These are phyloP conservation scores for Malbranchea cinnamomea DNA, from an alignment of 2,329 filamentous ascomycete species.

Conservation along the genomic window DNA sequence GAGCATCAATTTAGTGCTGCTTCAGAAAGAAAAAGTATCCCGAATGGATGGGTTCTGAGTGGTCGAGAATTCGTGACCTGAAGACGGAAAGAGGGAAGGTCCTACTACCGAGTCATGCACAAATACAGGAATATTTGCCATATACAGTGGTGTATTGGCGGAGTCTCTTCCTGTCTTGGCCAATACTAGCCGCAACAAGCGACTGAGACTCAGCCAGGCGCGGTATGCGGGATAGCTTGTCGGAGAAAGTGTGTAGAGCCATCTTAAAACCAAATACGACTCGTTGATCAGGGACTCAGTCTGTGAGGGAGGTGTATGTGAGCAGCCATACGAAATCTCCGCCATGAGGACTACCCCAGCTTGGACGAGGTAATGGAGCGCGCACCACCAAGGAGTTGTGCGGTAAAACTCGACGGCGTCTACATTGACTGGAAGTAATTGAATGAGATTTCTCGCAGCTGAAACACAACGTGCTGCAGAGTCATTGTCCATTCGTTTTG, in stretches of 20 bases:
- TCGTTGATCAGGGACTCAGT: constrained; percentile 14
- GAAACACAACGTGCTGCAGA: constrained; percentile 19
- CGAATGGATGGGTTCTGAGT: too few species aligned
- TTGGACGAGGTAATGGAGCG: constrained; percentile 27
- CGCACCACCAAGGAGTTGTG: constrained; percentile 25
- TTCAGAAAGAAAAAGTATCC: too few species aligned
- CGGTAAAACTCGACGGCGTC: constrained; percentile 16
- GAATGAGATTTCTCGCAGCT: constrained; percentile 19
- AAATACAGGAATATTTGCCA: neutral
- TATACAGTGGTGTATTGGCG: too few species aligned
- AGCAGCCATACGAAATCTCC: constrained; percentile 18
- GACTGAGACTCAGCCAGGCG: constrained; percentile 12
- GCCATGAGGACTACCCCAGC: constrained; percentile 22
- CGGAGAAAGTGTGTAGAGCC: constrained; percentile 18
- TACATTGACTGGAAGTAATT: constrained; percentile 18
- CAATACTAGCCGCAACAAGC: constrained; percentile 7
- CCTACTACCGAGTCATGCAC: constrained; percentile 3
- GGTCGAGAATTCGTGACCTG: too few species aligned
- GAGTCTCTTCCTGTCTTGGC: constrained; percentile 4
- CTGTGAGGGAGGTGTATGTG: constrained; percentile 13
- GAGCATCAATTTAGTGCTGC: too few species aligned
- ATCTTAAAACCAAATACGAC: constrained; percentile 19
- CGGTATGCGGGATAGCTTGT: constrained; percentile 18
- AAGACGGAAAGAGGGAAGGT: too few species aligned
- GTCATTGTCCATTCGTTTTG: constrained; percentile 18